Evolutionary conservation across 2,329 filamentous ascomycete genomes (phyloP), one percentile per base, ranked within the genome.

Genomic region (Pseudocercospora eumusae): DNA sequence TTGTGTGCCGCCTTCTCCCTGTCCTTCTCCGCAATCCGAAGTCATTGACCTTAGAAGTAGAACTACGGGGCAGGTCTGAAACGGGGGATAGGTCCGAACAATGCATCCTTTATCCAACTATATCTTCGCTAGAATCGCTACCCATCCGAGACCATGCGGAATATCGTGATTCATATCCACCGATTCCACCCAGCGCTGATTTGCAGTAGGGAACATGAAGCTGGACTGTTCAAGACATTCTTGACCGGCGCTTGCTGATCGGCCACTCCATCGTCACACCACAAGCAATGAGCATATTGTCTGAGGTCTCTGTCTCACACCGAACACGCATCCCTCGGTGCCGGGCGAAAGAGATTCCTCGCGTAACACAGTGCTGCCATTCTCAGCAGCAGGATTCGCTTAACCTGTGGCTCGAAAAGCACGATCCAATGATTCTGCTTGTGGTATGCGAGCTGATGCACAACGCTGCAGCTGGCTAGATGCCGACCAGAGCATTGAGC

Each of bases 361-460:
- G 60, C 56, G 40, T 53, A 33, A 56, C 50, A 66, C 60, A 53
- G 62, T 61, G 50, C 59, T 63, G 58, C 60, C 60, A 42, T 57
- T 58, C 58, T 59, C 44, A 53, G 49, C 56, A 54, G 52, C 49
- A 56, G 60, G 50, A 52, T 45, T 62, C 60, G 60, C 60, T 62
- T 59, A 56, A 52, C 40, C 62, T 62, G 61, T 64, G 59, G 58
- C 59, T 64, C 64, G 64, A 66, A 60, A 62, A 62, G 50, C 21
- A 56, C 61, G 52, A 44, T 44, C 66, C 66, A 68, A 68, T 66
- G 40, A 59, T 40, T 50, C 18, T 28, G 42, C 40, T 25, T 36
- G 36, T 36, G 53, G 61, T 21, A 55, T 60, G 56, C 55, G 54
- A 58, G 50, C 63, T 56, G 55, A 59, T 68, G 64, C 66, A 66